phyloP scores from a whole-genome alignment of 164 flowering plant genomes.

The Magnolia kwangsiensis region DNA sequence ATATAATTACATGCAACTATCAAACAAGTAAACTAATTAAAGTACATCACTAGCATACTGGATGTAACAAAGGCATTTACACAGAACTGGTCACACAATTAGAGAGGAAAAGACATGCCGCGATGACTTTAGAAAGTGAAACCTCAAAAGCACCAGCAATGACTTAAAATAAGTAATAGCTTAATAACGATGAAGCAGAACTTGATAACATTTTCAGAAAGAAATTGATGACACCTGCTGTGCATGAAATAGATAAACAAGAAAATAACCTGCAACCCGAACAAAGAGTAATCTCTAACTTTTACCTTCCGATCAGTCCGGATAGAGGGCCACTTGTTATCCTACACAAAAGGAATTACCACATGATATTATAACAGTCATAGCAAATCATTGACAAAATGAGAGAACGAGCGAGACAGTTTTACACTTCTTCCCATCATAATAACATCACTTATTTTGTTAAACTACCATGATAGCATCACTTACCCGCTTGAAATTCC shows the following conservation, averaged over 20 bases:
- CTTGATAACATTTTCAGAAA: neutral
- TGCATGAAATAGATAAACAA: neutral
- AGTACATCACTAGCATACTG: too few species aligned
- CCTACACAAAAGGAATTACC: slow-evolving; percentile 42
- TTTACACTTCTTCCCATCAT: neutral
- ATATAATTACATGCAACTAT: neutral
- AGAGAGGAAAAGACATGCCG: neutral
- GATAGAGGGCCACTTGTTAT: slow-evolving; percentile 93
- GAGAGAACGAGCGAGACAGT: neutral
- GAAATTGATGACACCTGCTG: neutral
- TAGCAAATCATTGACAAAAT: neutral
- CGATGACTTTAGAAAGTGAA: neutral
- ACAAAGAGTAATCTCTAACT: neutral
- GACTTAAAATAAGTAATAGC: neutral
- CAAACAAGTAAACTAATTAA: neutral
- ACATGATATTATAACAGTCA: neutral
- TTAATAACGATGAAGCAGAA: neutral
- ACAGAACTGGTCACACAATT: neutral
- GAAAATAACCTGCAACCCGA: neutral
- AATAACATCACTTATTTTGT: neutral
- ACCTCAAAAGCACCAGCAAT: neutral
- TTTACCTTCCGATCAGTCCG: slow-evolving; percentile 95
- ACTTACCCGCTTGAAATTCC: slow-evolving; percentile 99
- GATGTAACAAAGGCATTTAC: neutral
- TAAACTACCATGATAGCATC: neutral